Evolutionary conservation across 75 land plant species (phyloP), one percentile per base, ranked within the genome.

Genomic region (Chamaecyparis obtusa): DNA sequence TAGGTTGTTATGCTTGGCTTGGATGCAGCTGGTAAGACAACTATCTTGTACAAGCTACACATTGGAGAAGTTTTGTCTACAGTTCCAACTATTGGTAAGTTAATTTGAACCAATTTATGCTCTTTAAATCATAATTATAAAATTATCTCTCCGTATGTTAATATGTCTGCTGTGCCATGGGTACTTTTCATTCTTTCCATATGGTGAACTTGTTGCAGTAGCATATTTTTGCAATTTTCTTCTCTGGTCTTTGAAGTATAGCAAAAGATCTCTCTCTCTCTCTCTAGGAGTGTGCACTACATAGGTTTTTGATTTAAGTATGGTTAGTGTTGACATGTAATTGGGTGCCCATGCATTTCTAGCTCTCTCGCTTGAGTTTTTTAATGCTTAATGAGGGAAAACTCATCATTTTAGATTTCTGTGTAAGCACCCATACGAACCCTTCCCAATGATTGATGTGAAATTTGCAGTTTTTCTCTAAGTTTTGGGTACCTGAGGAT

Each of bases 11-110:
- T 95, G 96, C 93, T 95, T 85, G 96, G 96, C 24, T 85, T 95
- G 87, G 96, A 94, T 92, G 96, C 95, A 36, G 96, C 96, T 69
- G 96, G 96, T 17, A 95, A 95, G 90, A 95, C 96, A 79, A 95
- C 96, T 32, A 94, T 95, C 74, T 90, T 95, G 57, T 95, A 94
- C 91, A 95, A 95, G 88, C 80, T 95, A 87, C 97, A 95, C 81
- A 95, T 95, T 89, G 97, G 97, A 85, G 97, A 95, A 88, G 91
- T 95, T 81, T 89, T 94, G n/a, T 93, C 96, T 10, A 95, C 97
- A n/a, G 97, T 95, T 67, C 97, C 97, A 21, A 95, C 97, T 30
- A 95, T 95, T 46, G 97, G 95, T 92, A 83, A 41, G 91, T 81
- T 41, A 30, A 21, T 6, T 85, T n/a, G 3, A 74, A 11, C 5